Percentiles rank a stretch among this genome's conserved stretches.
These are phyloP conservation scores for Backusella tarrabulga DNA, from an alignment of 192 early-diverging fungal species.

Conservation along the genomic window DNA sequence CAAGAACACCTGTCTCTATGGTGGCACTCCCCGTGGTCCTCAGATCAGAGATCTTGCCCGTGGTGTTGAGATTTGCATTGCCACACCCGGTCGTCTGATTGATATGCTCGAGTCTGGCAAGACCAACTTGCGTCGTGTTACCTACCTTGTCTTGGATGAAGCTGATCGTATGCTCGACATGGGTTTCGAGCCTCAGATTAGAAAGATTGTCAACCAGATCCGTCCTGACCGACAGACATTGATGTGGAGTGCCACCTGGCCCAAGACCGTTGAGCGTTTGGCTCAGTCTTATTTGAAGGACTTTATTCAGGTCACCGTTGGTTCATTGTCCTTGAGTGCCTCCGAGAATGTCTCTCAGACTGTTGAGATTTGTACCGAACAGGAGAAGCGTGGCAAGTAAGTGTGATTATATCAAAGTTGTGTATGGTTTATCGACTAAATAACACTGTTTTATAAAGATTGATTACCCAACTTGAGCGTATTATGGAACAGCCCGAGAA, in stretches of 20 bases:
- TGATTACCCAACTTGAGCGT: conserved; percentile 79
- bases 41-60: conserved; percentile 84
- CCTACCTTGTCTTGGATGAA: conserved; percentile 97
- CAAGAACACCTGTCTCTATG: conserved; percentile 94
- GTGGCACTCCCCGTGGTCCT: conserved; percentile 88
- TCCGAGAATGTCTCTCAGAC: conserved; percentile 89
- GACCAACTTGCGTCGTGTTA: conserved; percentile 92
- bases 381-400: conserved; percentile 82
- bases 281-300: conserved; percentile 90
- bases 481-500: conserved; percentile 74
- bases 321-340: conserved; percentile 90
- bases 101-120: conserved; percentile 90
- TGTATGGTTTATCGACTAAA: no score
- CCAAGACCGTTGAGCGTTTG: conserved; percentile 90
- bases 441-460: conserved; percentile 24
- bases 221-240: conserved; percentile 97
- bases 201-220: conserved; percentile 97
- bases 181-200: conserved; percentile 98
- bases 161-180: conserved; percentile 99
- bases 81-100: conserved; percentile 96
- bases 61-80: conserved; percentile 93
- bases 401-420: neutral
- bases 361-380: conserved; percentile 85
- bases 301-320: conserved; percentile 96
- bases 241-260: conserved; percentile 99